phyloP scores from a whole-genome alignment of 1,284 basidiomycete genomes.

The Papiliotrema laurentii region DNA sequence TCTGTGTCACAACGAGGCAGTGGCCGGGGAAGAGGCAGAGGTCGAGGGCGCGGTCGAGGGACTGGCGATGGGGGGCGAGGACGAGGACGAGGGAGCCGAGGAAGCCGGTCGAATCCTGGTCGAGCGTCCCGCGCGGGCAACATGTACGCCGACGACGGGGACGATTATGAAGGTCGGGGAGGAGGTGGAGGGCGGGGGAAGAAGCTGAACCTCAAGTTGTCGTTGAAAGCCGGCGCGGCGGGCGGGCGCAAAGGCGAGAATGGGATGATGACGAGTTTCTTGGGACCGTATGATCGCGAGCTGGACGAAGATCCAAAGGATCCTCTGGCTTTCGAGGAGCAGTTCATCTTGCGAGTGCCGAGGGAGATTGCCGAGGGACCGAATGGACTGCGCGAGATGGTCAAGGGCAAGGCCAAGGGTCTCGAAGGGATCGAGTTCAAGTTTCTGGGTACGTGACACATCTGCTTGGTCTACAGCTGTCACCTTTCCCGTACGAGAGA shows the following conservation, averaged over 20 bases:
- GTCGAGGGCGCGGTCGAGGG: slow-evolving; percentile 1
- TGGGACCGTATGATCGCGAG: slow-evolving; percentile 87
- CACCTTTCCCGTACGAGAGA: no score
- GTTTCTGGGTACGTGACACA: slow-evolving; percentile 72
- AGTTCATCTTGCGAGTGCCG: slow-evolving; percentile 89
- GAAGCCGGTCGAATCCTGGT: slow-evolving; percentile 12
- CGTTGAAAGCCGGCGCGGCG: slow-evolving; percentile 28
- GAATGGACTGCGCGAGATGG: slow-evolving; percentile 63
- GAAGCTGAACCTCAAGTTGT: slow-evolving; percentile 31
- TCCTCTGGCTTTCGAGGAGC: slow-evolving; percentile 87
- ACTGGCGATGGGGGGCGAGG: slow-evolving; percentile 6
- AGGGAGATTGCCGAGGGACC: slow-evolving; percentile 53
- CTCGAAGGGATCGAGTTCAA: slow-evolving; percentile 91
- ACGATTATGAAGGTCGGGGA: slow-evolving; percentile 11
- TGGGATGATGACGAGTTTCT: slow-evolving; percentile 59
- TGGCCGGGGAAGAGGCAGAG: slow-evolving; percentile 7
- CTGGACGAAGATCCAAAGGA: slow-evolving; percentile 91
- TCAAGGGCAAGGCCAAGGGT: slow-evolving; percentile 68
- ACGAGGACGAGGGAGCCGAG: slow-evolving; percentile 12
- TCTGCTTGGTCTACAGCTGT: no score
- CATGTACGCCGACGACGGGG: slow-evolving; percentile 11
- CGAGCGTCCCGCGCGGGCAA: slow-evolving; percentile 9
- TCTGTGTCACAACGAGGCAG: not conserved
- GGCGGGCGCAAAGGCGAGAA: slow-evolving; percentile 3
- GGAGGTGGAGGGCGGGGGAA: slow-evolving; percentile 1